These are phyloP conservation scores for Hypomyces perniciosus DNA, from an alignment of 2,329 filamentous ascomycete genomes.

Conservation along the genomic window DNA sequence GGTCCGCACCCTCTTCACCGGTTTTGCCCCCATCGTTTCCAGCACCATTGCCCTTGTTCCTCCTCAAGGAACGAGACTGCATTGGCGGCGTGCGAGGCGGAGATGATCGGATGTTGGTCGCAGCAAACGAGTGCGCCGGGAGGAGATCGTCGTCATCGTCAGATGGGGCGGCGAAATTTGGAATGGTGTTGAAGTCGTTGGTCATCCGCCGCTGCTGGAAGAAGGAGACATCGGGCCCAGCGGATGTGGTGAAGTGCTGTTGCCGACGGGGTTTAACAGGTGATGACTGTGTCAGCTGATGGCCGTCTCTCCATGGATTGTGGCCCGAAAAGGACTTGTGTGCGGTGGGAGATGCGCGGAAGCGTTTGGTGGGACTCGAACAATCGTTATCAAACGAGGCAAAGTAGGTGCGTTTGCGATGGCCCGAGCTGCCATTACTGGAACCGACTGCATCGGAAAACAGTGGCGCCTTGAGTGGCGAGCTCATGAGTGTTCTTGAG, in stretches of 20 bases:
- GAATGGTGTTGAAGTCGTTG: conserved; percentile 49
- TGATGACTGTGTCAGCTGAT: conserved; percentile 77
- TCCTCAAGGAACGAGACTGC: conserved; percentile 47
- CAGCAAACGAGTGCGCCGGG: conserved; percentile 67
- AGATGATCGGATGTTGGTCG: conserved; percentile 63
- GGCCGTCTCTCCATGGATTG: conserved; percentile 67
- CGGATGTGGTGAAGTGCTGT: conserved; percentile 66
- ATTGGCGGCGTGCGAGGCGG: conserved; percentile 78
- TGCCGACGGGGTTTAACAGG: conserved; percentile 73
- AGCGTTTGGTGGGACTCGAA: conserved; percentile 61
- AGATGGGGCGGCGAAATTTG: conserved; percentile 56
- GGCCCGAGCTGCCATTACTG: conserved; percentile 60
- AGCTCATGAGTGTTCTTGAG: conserved; percentile 67
- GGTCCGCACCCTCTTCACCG: conserved; percentile 74
- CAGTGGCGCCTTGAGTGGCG: conserved; percentile 73
- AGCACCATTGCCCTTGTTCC: conserved; percentile 41
- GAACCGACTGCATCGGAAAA: conserved; percentile 78
- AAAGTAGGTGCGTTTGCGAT: conserved; percentile 58
- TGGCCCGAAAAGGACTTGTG: conserved; percentile 52
- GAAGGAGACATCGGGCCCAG: conserved; percentile 70
- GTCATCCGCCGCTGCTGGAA: conserved; percentile 66
- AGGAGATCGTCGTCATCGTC: conserved; percentile 83
- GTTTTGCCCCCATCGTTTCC: conserved; percentile 45
- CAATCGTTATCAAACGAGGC: conserved; percentile 50
- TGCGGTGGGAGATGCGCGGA: conserved; percentile 56